Conservation (phyloP, 2,329 filamentous ascomycete genomes). For the Fusarium tupiense region DNA sequence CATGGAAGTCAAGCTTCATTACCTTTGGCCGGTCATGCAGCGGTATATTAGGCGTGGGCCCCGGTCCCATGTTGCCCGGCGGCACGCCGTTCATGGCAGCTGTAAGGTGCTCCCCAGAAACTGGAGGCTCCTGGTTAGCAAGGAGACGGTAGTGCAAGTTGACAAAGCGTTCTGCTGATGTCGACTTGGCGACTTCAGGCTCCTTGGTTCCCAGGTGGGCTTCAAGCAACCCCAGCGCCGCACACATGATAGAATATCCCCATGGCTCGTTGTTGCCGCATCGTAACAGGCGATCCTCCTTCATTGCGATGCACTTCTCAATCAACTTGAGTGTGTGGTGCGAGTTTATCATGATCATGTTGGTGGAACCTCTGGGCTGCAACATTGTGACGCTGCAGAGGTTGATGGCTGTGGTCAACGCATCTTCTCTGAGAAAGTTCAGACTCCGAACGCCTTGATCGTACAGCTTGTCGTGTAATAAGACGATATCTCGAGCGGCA, state of each 20-base stretch:
- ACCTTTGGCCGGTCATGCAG: constrained; percentile 54
- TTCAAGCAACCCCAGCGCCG: constrained; percentile 67
- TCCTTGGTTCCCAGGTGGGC: constrained; percentile 68
- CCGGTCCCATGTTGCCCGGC: constrained; percentile 41
- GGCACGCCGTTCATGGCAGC: constrained; percentile 38
- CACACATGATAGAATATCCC: constrained; percentile 72
- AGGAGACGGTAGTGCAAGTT: constrained; percentile 67
- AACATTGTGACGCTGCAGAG: constrained; percentile 69
- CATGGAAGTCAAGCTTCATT: constrained; percentile 42
- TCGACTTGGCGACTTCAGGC: constrained; percentile 65
- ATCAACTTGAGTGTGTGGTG: constrained; percentile 69
- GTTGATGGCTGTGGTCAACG: constrained; percentile 68
- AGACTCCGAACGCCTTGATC: constrained; percentile 67
- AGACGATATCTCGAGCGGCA: constrained; percentile 68
- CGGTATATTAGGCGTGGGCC: constrained; percentile 46
- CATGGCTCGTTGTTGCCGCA: constrained; percentile 72
- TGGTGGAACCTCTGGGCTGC: constrained; percentile 66
- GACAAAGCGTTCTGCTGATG: constrained; percentile 68
- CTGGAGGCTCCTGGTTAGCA: constrained; percentile 61
- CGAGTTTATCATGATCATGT: constrained; percentile 71
- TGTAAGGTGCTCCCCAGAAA: constrained; percentile 45
- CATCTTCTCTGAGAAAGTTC: constrained; percentile 69
- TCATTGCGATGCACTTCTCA: constrained; percentile 68
- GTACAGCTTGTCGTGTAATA: constrained; percentile 69
- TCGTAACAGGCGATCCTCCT: constrained; percentile 68